Conservation (phyloP, 164 flowering plant species). For the Vitis vinifera region ASM3070453v1 NC_081822.1:8568001-8568500, state of each 20-base stretch:
- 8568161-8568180: slow-evolving; percentile 17
- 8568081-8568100: slow-evolving; percentile 24
- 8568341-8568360: slow-evolving; percentile 23
- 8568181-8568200: slow-evolving; percentile 39
- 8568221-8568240: slow-evolving; percentile 33
- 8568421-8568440: slow-evolving; percentile 39
- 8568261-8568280: slow-evolving; percentile 24
- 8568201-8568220: slow-evolving; percentile 39
- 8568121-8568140: slow-evolving; percentile 24
- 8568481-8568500: slow-evolving; percentile 15
- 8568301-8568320: slow-evolving; percentile 23
- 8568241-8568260: slow-evolving; percentile 18
- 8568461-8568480: slow-evolving; percentile 22
- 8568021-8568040: slow-evolving; percentile 25
- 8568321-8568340: slow-evolving; percentile 25
- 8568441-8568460: slow-evolving; percentile 30
- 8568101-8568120: slow-evolving; percentile 38
- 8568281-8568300: slow-evolving; percentile 23
- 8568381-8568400: slow-evolving; percentile 19
- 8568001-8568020: slow-evolving; percentile 38
- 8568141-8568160: slow-evolving; percentile 25
- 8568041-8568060: slow-evolving; percentile 32
- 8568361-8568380: slow-evolving; percentile 23
- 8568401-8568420: slow-evolving; percentile 33
- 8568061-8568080: slow-evolving; percentile 21